These are phyloP conservation scores for Ceriops zippeliana DNA, from an alignment of 345 rosid genomes.

Conservation along the genomic window DNA sequence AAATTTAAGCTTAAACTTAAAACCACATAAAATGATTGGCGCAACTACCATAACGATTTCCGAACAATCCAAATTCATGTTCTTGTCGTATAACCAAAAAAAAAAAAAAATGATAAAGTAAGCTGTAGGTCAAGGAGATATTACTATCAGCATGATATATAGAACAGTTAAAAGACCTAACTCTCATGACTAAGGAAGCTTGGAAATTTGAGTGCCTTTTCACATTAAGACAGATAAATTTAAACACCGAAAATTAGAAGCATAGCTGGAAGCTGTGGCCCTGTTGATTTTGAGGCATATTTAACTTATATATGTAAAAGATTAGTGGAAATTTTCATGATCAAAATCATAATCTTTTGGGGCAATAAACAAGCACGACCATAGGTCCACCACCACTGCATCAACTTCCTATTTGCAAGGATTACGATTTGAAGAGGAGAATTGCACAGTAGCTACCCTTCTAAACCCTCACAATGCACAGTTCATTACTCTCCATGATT, in stretches of 20 bases:
- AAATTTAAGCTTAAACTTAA: background rate
- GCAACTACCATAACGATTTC: constrained; percentile 3
- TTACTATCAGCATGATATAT: too few species aligned
- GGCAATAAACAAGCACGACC: background rate
- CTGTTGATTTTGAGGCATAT: background rate
- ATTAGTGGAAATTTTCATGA: too few species aligned
- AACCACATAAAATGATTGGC: constrained; percentile 15
- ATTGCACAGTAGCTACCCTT: background rate
- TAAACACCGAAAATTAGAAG: background rate
- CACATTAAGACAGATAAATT: background rate
- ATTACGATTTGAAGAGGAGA: constrained; percentile 5
- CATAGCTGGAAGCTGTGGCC: background rate
- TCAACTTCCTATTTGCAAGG: background rate
- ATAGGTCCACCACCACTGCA: background rate
- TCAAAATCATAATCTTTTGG: background rate
- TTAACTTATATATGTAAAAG: background rate
- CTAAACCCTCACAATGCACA: background rate
- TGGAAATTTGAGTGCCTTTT: background rate
- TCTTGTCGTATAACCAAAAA: background rate
- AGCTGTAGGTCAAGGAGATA: background rate
- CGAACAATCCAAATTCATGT: background rate
- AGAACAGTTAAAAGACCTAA: background rate
- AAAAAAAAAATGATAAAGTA: constrained; percentile 1
- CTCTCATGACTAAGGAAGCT: background rate
- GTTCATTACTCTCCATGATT: constrained; percentile 2